These are phyloP conservation scores for Trichoderma breve DNA, from an alignment of 2,329 filamentous ascomycete species.

Conservation along the genomic window DNA sequence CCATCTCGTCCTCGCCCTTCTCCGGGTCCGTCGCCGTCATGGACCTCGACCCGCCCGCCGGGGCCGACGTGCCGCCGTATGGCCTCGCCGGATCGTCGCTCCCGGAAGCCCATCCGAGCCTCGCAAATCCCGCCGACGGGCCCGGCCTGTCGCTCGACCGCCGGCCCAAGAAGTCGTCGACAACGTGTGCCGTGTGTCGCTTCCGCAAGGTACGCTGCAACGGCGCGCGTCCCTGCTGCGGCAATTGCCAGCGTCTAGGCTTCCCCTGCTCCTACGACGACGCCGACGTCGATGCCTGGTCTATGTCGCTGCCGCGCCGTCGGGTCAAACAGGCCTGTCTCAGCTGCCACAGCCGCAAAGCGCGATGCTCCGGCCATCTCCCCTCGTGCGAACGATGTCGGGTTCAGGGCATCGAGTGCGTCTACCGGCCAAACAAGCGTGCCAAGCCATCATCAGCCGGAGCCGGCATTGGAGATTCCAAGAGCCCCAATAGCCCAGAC, in stretches of 20 bases:
- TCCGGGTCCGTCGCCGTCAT: constrained; percentile 4
- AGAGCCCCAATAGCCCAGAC: constrained; percentile 36
- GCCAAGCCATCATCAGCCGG: constrained; percentile 25
- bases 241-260: constrained; percentile 58
- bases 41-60: constrained; percentile 12
- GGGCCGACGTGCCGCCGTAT: constrained; percentile 8
- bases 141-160: constrained; percentile 28
- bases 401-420: constrained; percentile 53
- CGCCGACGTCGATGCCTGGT: constrained; percentile 41
- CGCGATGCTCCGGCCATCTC: constrained; percentile 56
- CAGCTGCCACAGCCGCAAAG: constrained; percentile 58
- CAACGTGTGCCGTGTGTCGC: constrained; percentile 55
- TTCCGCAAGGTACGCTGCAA: constrained; percentile 59
- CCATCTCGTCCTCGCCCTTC: not conserved
- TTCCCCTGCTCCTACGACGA: constrained; percentile 59
- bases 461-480: constrained; percentile 22
- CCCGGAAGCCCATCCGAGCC: constrained; percentile 2
- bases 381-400: constrained; percentile 53
- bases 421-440: constrained; percentile 52
- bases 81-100: constrained; percentile 12
- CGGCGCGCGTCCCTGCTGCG: constrained; percentile 51
- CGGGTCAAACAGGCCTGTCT: constrained; percentile 57
- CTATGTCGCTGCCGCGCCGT: constrained; percentile 48
- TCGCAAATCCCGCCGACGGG: not conserved
- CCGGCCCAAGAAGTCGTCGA: constrained; percentile 42